These are phyloP conservation scores for Pichia nanzhaoensis DNA, from an alignment of 805 yeast species.

Conservation along the genomic window DNA sequence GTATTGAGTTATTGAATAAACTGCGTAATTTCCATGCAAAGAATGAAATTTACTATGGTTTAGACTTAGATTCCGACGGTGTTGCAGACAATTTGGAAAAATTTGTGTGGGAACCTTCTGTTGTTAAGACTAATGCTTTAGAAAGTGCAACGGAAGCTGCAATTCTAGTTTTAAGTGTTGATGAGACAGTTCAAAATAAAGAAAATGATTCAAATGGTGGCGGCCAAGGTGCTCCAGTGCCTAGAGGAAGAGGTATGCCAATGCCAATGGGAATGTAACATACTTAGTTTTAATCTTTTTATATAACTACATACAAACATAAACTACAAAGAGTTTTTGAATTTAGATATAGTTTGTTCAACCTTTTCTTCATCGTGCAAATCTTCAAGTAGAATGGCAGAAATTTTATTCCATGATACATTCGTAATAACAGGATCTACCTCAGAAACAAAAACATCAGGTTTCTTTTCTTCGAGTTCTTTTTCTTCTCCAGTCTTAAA, in stretches of 20 bases:
- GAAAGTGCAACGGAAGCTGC: slow-evolving; percentile 97
- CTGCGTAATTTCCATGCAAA: slow-evolving; percentile 91
- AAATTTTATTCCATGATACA: slow-evolving; percentile 11
- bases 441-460: background rate
- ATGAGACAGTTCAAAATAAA: slow-evolving; percentile 80
- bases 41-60: slow-evolving; percentile 88
- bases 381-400: slow-evolving; percentile 7
- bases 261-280: slow-evolving; percentile 18
- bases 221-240: slow-evolving; percentile 21
- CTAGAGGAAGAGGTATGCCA: slow-evolving; percentile 69
- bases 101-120: slow-evolving; percentile 97
- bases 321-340: slow-evolving; percentile 4
- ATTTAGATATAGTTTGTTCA: background rate
- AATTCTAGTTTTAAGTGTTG: slow-evolving; percentile 84
- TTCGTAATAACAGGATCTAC: background rate
- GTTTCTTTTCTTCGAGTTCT: background rate
- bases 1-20: slow-evolving; percentile 86
- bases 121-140: slow-evolving; percentile 89
- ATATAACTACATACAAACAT: background rate
- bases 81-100: slow-evolving; percentile 78
- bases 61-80: slow-evolving; percentile 79
- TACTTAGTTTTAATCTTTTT: background rate
- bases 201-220: slow-evolving; percentile 43
- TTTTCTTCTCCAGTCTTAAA: slow-evolving; percentile 2
- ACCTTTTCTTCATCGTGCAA: slow-evolving; percentile 1